These are phyloP conservation scores for Globisporangium solare DNA, from an alignment of 352 stramenopile genomes.

Conservation along the genomic window DNA sequence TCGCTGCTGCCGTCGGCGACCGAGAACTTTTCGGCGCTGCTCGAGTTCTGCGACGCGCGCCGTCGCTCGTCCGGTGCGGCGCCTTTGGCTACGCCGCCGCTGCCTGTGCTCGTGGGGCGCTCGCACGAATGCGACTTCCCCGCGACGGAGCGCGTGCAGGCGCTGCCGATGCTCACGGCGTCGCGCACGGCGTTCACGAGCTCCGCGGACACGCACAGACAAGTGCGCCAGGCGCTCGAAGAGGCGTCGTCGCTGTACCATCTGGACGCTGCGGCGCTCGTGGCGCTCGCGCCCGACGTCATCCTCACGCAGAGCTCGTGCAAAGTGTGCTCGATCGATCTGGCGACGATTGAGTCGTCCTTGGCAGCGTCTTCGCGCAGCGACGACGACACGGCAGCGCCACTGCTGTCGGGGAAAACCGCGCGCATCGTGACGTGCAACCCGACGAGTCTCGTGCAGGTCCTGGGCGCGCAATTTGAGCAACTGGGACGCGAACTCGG, in stretches of 20 bases:
- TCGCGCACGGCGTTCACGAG: constrained; percentile 60
- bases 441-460: constrained; percentile 37
- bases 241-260: constrained; percentile 59
- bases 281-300: constrained; percentile 44
- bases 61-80: background rate
- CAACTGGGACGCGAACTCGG: constrained; percentile 44
- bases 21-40: constrained; percentile 49
- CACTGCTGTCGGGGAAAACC: constrained; percentile 16
- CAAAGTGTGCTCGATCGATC: constrained; percentile 71
- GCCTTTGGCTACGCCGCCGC: background rate
- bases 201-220: constrained; percentile 55
- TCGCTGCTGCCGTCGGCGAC: constrained; percentile 68
- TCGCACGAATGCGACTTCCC: constrained; percentile 78
- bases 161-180: constrained; percentile 52
- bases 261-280: constrained; percentile 36
- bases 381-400: constrained; percentile 8
- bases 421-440: constrained; percentile 45
- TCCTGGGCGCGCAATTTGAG: constrained; percentile 43
- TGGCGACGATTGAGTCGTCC: constrained; percentile 34
- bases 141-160: constrained; percentile 16
- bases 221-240: constrained; percentile 47
- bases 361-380: constrained; percentile 5
- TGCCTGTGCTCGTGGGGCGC: constrained; percentile 52
- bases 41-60: constrained; percentile 19
- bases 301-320: constrained; percentile 74